Conservation (phyloP, 805 yeast genomes). For the Wickerhamomyces hampshirensis region DNA sequence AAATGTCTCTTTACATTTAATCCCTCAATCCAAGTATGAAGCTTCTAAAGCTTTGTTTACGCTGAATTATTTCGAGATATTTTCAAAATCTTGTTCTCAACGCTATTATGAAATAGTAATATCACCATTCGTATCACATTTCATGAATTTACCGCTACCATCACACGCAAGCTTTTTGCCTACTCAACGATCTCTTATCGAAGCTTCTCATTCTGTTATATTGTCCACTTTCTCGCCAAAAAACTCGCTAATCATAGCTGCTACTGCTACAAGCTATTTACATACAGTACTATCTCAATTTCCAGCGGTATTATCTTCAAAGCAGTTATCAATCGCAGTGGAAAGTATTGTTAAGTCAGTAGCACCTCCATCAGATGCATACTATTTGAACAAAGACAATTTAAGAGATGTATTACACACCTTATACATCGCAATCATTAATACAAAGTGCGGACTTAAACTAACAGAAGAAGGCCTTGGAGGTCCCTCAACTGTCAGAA, state of each 20-base stretch:
- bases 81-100: constrained; percentile 28
- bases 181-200: constrained; percentile 36
- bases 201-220: constrained; percentile 61
- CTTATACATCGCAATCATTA: constrained; percentile 37
- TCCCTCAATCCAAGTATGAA: constrained; percentile 21
- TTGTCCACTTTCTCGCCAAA: constrained; percentile 29
- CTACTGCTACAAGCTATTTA: constrained; percentile 35
- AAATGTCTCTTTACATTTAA: constrained; percentile 15
- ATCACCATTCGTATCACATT: constrained; percentile 24
- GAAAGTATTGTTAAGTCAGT: constrained; percentile 47
- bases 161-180: constrained; percentile 6
- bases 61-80: constrained; percentile 30
- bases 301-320: constrained; percentile 47
- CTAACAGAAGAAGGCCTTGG: constrained; percentile 9
- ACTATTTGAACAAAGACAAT: constrained; percentile 24
- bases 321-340: constrained; percentile 53
- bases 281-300: constrained; percentile 47
- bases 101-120: constrained; percentile 30
- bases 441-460: constrained; percentile 30
- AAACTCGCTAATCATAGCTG: constrained; percentile 19
- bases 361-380: constrained; percentile 32
- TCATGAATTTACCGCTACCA: constrained; percentile 11
- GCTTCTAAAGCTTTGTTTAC: constrained; percentile 23
- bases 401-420: constrained; percentile 35
- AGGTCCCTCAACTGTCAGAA: constrained; percentile 33